Evolutionary conservation across 225 moss, liverwort and hornwort genomes (phyloP).

Genomic region (Sphagnum contortum): DNA sequence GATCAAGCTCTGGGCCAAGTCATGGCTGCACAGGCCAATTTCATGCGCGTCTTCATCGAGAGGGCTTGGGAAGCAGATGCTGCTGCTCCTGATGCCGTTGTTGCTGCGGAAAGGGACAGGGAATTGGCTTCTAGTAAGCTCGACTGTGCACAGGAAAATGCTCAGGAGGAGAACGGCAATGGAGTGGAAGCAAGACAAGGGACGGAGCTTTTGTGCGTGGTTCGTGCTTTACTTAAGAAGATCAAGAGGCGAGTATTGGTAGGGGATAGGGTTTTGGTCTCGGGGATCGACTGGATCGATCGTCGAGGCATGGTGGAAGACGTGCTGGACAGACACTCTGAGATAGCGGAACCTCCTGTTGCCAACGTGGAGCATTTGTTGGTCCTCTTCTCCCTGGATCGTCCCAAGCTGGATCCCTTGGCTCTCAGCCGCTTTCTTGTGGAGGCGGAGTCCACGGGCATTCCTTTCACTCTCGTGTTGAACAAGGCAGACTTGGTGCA

Average conservation of each 20-base stretch:
- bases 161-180: too few species aligned
- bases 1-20: constrained; percentile 60
- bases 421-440: constrained; percentile 82
- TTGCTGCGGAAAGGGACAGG: too few species aligned
- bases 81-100: not conserved
- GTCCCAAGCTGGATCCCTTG: constrained; percentile 77
- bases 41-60: constrained; percentile 55
- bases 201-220: constrained; percentile 73
- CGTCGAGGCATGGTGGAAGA: constrained; percentile 95
- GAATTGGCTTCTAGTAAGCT: too few species aligned
- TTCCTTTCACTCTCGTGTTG: constrained; percentile 77
- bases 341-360: constrained; percentile 86
- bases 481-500: constrained; percentile 80
- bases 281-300: constrained; percentile 83
- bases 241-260: constrained; percentile 89
- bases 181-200: constrained; percentile 13
- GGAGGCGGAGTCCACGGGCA: constrained; percentile 84
- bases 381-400: constrained; percentile 69
- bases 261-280: constrained; percentile 78
- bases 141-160: too few species aligned
- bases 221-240: constrained; percentile 83
- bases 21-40: constrained; percentile 58
- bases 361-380: constrained; percentile 90
- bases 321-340: constrained; percentile 68
- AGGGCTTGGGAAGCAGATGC: constrained; percentile 17